Conservation (phyloP, 345 rosid species). For the Crucihimalaya himalaica region DNA sequence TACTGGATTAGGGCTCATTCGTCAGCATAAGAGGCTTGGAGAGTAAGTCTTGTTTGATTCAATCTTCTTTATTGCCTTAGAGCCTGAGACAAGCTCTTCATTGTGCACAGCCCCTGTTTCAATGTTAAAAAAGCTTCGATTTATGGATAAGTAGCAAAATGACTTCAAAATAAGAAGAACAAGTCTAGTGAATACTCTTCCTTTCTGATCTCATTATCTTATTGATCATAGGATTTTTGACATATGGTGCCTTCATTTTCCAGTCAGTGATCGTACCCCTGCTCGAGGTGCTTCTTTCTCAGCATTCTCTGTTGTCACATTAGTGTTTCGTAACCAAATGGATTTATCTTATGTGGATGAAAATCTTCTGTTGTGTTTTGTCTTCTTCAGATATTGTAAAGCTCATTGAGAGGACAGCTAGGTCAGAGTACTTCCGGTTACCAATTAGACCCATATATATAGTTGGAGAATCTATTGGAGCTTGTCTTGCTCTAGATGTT, state of each 20-base stretch:
- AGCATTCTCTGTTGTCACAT: background rate
- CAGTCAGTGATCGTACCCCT: slow-evolving; percentile 59
- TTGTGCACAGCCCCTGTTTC: too few relatives aligned
- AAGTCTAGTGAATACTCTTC: background rate
- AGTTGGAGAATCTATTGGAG: slow-evolving; percentile 55
- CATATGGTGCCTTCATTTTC: slow-evolving; percentile 72
- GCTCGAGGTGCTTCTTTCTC: slow-evolving; percentile 46
- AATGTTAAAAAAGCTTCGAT: background rate
- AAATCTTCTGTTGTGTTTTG: background rate
- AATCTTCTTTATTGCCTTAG: background rate
- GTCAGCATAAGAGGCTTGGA: slow-evolving; percentile 60
- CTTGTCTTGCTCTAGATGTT: slow-evolving; percentile 55
- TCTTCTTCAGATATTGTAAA: slow-evolving; percentile 48
- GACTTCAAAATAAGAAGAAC: background rate
- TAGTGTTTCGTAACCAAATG: background rate
- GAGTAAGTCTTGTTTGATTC: slow-evolving; percentile 43
- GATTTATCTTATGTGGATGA: slow-evolving; percentile 9
- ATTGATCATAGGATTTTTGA: slow-evolving; percentile 56
- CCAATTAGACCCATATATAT: slow-evolving; percentile 61
- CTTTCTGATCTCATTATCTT: background rate
- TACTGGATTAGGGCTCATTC: slow-evolving; percentile 67
- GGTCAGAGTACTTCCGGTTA: slow-evolving; percentile 43
- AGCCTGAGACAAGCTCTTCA: background rate
- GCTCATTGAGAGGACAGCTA: slow-evolving; percentile 53
- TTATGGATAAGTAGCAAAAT: background rate